Base-by-base conservation (phyloP, 2,329 filamentous ascomycete genomes). In the Chrysoporthe austroafricana region DNA sequence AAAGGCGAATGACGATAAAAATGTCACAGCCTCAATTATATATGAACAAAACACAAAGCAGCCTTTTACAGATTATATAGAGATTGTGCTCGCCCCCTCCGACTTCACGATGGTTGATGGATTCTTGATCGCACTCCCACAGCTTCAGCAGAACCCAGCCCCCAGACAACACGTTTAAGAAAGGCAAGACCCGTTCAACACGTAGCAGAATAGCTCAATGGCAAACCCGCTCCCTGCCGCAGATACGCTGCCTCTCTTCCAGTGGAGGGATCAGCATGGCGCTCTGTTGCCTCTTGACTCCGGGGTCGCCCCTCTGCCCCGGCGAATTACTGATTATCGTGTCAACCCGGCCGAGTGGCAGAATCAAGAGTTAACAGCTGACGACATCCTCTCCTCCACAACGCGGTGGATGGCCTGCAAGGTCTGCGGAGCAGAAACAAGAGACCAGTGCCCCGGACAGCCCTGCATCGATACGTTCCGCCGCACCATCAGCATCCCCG, bases 241-340 rank as follows among this genome's bases (percentile, higher is more conserved):
- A 11, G 11, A 26, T 9, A 52, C 9, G 26, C 21, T 34, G 26
- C 50, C 56, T 18, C 56, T 21, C 56, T 58, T 58, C 34, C 34
- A 58, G 56, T 58, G 56, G 56, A 34, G 34, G 18, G 34, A 58
- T 26, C 8, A 42, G 16, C 32, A 58, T 11, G 56, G 56, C 56
- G 21, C 16, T 42, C 34, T 58, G 16, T 6, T 5, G n/a, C 56
- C 56, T 5, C 56, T 39, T 21, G 34, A 39, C 56, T 42, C 56
- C 56, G 32, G 34, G 56, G 34, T 8, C 56, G 34, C 21, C 11
- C 3, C 18, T 42, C 16, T 42, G 56, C 56, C 56, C 36, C 16
- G 18, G 11, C 39, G 39, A 2, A 36, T 58, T 14, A n/a, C 56
- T 7, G 56, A 58, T 9, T 58, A 58, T 42, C 18, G n/a, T 26